Evolutionary conservation across 2,329 filamentous ascomycete species (phyloP).

Genomic region (Trichoderma guizhouense): DNA sequence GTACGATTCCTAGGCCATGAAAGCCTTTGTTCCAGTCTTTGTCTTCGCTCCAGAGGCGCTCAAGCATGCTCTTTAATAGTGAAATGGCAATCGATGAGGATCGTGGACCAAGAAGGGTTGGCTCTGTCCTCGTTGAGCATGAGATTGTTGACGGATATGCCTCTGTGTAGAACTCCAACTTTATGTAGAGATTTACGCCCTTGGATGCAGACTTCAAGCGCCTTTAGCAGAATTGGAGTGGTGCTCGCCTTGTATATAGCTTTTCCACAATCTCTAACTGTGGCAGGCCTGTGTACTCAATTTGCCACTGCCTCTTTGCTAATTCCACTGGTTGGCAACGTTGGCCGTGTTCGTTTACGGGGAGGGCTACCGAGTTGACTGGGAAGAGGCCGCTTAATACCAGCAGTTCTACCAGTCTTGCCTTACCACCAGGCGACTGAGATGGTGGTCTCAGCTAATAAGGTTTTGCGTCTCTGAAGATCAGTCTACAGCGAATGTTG

Average conservation of each 20-base stretch:
- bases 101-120: not conserved
- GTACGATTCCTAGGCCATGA: slow-evolving; percentile 36
- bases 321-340: not conserved
- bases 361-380: not conserved
- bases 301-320: not conserved
- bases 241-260: not conserved
- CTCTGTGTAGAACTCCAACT: not conserved
- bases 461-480: not conserved
- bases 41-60: not conserved
- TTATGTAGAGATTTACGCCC: not conserved
- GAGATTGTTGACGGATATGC: not conserved
- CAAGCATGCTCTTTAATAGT: not conserved
- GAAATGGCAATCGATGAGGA: not conserved
- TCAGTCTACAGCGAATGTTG: not conserved
- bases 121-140: not conserved
- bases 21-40: slow-evolving; percentile 28
- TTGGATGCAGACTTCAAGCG: not conserved
- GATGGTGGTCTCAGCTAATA: not conserved
- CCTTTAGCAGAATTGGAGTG: not conserved
- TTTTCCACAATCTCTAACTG: not conserved
- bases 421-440: not conserved
- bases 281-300: not conserved
- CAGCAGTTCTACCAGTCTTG: not conserved
- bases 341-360: not conserved
- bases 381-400: not conserved